Evolutionary conservation across 768 basidiomycete species (phyloP), one percentile per base, ranked within the genome.

Genomic region (Lentinus tigrinus): DNA sequence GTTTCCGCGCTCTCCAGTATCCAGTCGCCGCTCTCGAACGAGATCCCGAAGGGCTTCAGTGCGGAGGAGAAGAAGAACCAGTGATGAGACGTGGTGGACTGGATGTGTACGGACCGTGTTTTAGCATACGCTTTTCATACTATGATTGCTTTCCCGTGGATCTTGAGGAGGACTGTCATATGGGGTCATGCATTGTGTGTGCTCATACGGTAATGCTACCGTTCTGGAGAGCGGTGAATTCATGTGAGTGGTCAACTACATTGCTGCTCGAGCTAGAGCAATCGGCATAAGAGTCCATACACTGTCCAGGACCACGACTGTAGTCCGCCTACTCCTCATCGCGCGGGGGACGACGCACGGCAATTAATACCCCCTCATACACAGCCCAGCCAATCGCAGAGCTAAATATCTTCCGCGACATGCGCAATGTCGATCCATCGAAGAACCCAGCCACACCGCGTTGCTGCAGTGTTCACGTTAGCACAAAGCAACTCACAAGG

Each of bases 311-410:
- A n/a, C n/a, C n/a, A n/a, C n/a, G n/a, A n/a, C n/a, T n/a, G n/a
- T n/a, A n/a, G n/a, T 7, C 17, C 17, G 7, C 39, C 39, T 16
- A 5, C 21, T 40, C 39, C 17, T 31, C 16, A 5, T 31, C 16
- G n/a, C 27, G 28, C 4, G 47, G 14, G 26, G 49, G 21, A n/a
- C 54, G 39, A 3, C 62, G 70, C 66, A 85, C 77, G 56, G 87
- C 76, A 67, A 90, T 81, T 27, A 92, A 73, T 23, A 87, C 70
- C 40, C 86, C 87, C 70, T 96, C 95, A 62, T 95, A 97, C 0
- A 94, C 89, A 2, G 85, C 89, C 95, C 95, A 97, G 3, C 87
- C 93, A 58, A 97, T 91, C 0, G 87, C 87, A n/a, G 92, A 93
- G 64, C 91, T 91, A 14, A 91, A 72, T 6, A 95, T 85, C 70